A percentile compares a stretch with the other conserved stretches of the same genome.
Conservation (phyloP, 306 rosid genomes). For the Lathyrus oleraceus region DNA sequence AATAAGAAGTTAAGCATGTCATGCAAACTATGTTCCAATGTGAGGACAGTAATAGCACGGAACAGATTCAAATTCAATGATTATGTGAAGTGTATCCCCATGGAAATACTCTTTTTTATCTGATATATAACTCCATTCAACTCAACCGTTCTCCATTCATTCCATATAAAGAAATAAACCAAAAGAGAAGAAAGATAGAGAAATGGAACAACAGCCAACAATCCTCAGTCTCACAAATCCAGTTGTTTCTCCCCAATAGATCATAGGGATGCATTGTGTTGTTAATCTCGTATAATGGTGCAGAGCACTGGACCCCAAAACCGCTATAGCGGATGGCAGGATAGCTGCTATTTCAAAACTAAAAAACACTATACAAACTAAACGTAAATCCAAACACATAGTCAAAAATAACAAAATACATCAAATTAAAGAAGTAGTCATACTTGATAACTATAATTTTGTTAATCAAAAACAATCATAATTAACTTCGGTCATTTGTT, state of each 20-base stretch:
- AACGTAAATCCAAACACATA: too few species aligned
- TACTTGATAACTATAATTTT: too few species aligned
- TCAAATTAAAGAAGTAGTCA: too few species aligned
- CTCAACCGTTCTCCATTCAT: not conserved
- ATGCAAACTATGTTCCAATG: slow-evolving; percentile 23
- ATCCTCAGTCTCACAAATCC: not conserved
- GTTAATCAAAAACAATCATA: too few species aligned
- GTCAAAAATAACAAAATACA: too few species aligned
- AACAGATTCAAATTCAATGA: slow-evolving; percentile 12
- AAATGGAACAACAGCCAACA: slow-evolving; percentile 2
- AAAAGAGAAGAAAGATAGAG: not conserved
- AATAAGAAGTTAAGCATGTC: slow-evolving; percentile 20
- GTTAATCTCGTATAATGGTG: too few species aligned
- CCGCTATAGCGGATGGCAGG: too few species aligned
- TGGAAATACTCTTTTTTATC: too few species aligned
- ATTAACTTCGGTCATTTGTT: too few species aligned
- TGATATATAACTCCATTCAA: slow-evolving; percentile 9
- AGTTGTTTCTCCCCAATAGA: not conserved
- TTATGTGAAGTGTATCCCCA: not conserved
- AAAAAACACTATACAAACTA: too few species aligned
- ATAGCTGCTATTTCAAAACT: too few species aligned
- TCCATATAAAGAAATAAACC: not conserved
- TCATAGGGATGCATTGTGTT: not conserved
- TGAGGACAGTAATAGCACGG: slow-evolving; percentile 10
- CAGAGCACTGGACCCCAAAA: too few species aligned